These are phyloP conservation scores for Aspergillus diversus DNA, from an alignment of 495 filamentous ascomycete species.

Conservation along the genomic window DNA sequence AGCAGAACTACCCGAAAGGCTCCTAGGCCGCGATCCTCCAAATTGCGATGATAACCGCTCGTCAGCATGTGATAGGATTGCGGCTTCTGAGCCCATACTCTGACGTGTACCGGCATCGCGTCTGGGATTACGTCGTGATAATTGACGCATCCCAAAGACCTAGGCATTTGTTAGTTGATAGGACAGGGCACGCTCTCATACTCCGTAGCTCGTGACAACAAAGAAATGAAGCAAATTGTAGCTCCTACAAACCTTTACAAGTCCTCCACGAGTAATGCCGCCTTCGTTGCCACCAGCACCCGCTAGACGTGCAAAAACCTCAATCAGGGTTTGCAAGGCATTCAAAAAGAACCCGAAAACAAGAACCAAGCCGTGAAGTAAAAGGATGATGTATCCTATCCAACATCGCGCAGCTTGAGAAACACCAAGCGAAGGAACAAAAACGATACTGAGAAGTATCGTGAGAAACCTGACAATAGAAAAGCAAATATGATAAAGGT, in stretches of 20 bases:
- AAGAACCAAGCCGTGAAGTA: slow-evolving; percentile 83
- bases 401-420: slow-evolving; percentile 80
- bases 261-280: slow-evolving; percentile 79
- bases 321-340: slow-evolving; percentile 84
- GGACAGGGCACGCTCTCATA: background rate
- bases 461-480: slow-evolving; percentile 75
- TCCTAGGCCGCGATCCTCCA: slow-evolving; percentile 69
- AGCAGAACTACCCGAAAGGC: slow-evolving; percentile 82
- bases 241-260: slow-evolving; percentile 66
- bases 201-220: background rate
- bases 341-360: slow-evolving; percentile 95
- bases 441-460: slow-evolving; percentile 82
- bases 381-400: slow-evolving; percentile 91
- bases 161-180: slow-evolving; percentile 18
- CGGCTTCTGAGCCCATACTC: slow-evolving; percentile 78
- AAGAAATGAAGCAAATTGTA: slow-evolving; percentile 12
- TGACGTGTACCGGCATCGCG: slow-evolving; percentile 64
- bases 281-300: slow-evolving; percentile 79
- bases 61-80: slow-evolving; percentile 70
- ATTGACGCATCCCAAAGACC: slow-evolving; percentile 90
- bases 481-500: slow-evolving; percentile 87
- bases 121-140: slow-evolving; percentile 73
- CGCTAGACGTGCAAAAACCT: slow-evolving; percentile 77
- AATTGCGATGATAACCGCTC: slow-evolving; percentile 69
- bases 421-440: slow-evolving; percentile 80